Base-by-base conservation (phyloP, 225 moss, liverwort and hornwort species). In the Polytrichum commune region DNA sequence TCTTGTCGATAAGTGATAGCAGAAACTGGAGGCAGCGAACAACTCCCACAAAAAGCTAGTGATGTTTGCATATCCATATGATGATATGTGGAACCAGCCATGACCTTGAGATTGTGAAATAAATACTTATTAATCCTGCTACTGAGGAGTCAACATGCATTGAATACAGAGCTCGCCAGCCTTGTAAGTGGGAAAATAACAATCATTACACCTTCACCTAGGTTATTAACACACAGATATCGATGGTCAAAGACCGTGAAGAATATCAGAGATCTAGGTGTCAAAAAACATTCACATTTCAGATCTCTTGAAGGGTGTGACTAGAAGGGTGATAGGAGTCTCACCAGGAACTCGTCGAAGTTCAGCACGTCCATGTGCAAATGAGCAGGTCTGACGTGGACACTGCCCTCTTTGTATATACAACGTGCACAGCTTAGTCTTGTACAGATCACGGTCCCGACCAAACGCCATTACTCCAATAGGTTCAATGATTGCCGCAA, bases 341-440 rank as follows among this genome's bases (percentile, higher is more conserved):
- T 88, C 90, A 82, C 92, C 96, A 77, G 92, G 90, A 81, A 90
- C 92, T 82, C 90, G 89, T 56, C 96, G 93, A 58, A 97, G 96
- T 81, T 97, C 96, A 69, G 90, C 88, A 63, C 87, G 92, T 84
- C 96, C 96, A 79, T 97, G 96, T 68, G 96, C 96, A 86, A 97
- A 97, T 65, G 96, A 97, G 89, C 96, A 97, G 86, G 89, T 93
- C 76, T 92, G 93, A 29, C 96, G 93, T 76, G 96, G 96, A 86
- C 96, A 97, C 80, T 93, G 80, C 63, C 96, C 96, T 81, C 90
- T 89, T 76, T 97, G 93, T 80, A 76, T 78, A 80, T 30, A 93
- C 63, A 97, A 78, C 54, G 96, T 97, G 82, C 96, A 97, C 75
- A 97, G 90, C 92, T 97, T 97, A 78, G 96, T 97, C 88, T 97